Evolutionary conservation across 2,329 filamentous ascomycete genomes (phyloP).

Genomic region (Lachnellula cervina): DNA sequence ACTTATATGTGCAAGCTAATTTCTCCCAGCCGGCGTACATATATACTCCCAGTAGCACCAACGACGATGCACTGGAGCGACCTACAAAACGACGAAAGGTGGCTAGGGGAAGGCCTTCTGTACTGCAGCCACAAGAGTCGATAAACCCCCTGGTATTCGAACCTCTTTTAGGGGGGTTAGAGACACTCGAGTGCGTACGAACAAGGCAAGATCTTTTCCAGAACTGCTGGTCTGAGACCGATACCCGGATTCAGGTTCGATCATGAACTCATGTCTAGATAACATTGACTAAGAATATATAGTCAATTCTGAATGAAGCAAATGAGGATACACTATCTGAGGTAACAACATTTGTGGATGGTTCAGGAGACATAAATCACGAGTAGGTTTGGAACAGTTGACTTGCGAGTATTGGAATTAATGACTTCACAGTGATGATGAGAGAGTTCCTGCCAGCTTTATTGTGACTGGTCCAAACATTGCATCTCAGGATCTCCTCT

Average conservation of each 20-base stretch:
- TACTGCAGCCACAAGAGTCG: background rate
- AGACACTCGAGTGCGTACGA: constrained; percentile 43
- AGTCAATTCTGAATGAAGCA: constrained; percentile 54
- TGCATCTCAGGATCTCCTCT: constrained; percentile 69
- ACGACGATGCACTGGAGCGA: constrained; percentile 21
- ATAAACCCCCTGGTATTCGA: constrained; percentile 37
- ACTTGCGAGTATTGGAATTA: background rate
- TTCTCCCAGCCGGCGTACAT: constrained; percentile 33
- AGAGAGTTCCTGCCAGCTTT: constrained; percentile 56
- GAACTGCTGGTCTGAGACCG: constrained; percentile 59
- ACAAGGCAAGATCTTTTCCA: constrained; percentile 58
- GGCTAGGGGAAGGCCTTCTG: constrained; percentile 18
- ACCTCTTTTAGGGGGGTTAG: constrained; percentile 50
- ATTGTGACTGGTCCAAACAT: constrained; percentile 76
- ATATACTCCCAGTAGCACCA: constrained; percentile 26
- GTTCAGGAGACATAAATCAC: constrained; percentile 29
- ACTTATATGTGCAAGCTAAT: background rate
- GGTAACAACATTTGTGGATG: constrained; percentile 51
- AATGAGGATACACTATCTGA: constrained; percentile 57
- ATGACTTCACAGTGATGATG: constrained; percentile 11
- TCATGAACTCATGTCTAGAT: constrained; percentile 24
- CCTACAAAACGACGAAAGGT: constrained; percentile 35
- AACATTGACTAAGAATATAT: constrained; percentile 3
- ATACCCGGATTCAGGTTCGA: constrained; percentile 57
- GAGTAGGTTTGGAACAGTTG: constrained; percentile 2